Percentiles rank a stretch among this genome's conserved stretches.
Evolutionary conservation across 148 eudicot genomes (phyloP).

Genomic region (Limonium bicolor): DNA sequence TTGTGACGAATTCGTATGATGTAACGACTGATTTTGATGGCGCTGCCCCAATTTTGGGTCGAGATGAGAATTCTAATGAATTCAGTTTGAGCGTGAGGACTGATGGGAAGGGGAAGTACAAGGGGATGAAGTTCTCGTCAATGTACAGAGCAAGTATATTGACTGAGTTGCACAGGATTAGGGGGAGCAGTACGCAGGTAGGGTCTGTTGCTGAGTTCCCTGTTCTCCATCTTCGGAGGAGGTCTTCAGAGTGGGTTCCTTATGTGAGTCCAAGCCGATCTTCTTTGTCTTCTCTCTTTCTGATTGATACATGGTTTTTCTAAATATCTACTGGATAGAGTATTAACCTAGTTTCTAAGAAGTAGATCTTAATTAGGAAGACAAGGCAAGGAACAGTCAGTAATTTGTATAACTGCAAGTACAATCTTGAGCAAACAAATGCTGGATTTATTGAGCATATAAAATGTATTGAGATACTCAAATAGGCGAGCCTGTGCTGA

Average conservation of each 20-base stretch:
- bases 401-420: too few relatives aligned
- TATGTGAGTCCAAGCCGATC: conserved; percentile 42
- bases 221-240: conserved; percentile 79
- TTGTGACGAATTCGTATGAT: conserved; percentile 80
- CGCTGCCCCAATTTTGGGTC: conserved; percentile 58
- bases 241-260: conserved; percentile 78
- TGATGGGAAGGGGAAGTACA: conserved; percentile 82
- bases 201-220: conserved; percentile 66
- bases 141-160: conserved; percentile 70
- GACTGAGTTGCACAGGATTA: conserved; percentile 78
- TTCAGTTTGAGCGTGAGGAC: conserved; percentile 78
- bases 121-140: conserved; percentile 69
- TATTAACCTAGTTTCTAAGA: too few relatives aligned
- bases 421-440: too few relatives aligned
- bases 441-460: too few relatives aligned
- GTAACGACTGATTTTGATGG: conserved; percentile 58
- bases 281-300: not conserved
- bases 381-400: too few relatives aligned
- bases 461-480: too few relatives aligned
- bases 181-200: conserved; percentile 32
- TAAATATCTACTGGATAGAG: too few relatives aligned
- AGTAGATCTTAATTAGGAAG: too few relatives aligned
- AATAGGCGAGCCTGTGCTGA: too few relatives aligned
- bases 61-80: conserved; percentile 78
- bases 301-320: too few relatives aligned